phyloP scores from a whole-genome alignment of 1,139 yeast genomes.

The Kodamaea sp. region DNA sequence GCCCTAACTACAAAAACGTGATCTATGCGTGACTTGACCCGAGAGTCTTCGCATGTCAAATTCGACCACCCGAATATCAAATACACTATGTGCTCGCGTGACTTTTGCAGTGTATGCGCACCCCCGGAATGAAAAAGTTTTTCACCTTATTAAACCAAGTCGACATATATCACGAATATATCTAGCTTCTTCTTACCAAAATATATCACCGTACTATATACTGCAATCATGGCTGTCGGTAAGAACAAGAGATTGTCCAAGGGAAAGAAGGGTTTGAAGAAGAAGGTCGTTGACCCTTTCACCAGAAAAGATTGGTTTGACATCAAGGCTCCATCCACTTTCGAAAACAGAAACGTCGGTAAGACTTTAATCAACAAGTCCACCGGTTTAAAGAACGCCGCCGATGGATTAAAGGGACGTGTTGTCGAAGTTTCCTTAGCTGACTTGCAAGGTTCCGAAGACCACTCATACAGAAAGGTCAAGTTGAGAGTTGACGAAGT shows the following conservation, averaged over 20 bases:
- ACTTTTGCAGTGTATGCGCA: background rate
- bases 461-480: constrained; percentile 53
- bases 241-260: constrained; percentile 56
- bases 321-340: constrained; percentile 54
- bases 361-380: constrained; percentile 54
- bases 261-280: constrained; percentile 55
- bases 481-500: constrained; percentile 57
- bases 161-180: background rate
- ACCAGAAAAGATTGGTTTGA: constrained; percentile 56
- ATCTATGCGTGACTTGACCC: background rate
- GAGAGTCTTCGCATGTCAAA: background rate
- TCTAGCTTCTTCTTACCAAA: background rate
- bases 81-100: constrained; percentile 4
- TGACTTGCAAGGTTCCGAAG: constrained; percentile 55
- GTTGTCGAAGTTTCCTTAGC: constrained; percentile 52
- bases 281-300: constrained; percentile 55
- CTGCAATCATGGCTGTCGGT: constrained; percentile 49
- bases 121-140: constrained; percentile 12
- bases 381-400: constrained; percentile 54
- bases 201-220: constrained; percentile 1
- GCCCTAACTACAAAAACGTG: constrained; percentile 6
- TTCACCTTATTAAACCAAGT: constrained; percentile 5
- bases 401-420: constrained; percentile 55
- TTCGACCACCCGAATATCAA: constrained; percentile 3
- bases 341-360: constrained; percentile 54